These are phyloP conservation scores for Yarrowia alimentaria DNA, from an alignment of 805 yeast genomes.

Conservation along the genomic window DNA sequence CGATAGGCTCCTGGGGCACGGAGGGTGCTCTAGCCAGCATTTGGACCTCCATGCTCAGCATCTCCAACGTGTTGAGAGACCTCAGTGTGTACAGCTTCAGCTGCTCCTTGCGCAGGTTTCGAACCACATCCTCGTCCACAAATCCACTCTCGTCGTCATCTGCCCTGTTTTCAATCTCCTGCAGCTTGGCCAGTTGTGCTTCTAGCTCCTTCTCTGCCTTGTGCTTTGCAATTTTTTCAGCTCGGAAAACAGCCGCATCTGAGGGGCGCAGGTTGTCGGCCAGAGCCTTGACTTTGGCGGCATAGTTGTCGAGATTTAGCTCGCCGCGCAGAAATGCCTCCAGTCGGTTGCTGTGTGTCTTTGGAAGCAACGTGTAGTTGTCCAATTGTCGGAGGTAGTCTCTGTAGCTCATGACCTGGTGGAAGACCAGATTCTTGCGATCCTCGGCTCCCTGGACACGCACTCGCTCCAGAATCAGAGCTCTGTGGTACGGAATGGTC, in stretches of 20 bases:
- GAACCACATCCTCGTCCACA: slow-evolving; percentile 62
- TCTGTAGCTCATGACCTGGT: slow-evolving; percentile 32
- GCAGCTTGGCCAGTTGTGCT: slow-evolving; percentile 43
- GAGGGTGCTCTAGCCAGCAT: slow-evolving; percentile 49
- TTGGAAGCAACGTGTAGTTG: slow-evolving; percentile 33
- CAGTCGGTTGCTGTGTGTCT: slow-evolving; percentile 25
- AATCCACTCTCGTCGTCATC: slow-evolving; percentile 2
- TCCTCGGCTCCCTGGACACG: slow-evolving; percentile 28
- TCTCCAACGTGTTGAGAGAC: slow-evolving; percentile 57
- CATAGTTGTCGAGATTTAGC: slow-evolving; percentile 7
- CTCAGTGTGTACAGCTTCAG: slow-evolving; percentile 52
- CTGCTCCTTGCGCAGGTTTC: slow-evolving; percentile 57
- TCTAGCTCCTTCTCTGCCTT: slow-evolving; percentile 58
- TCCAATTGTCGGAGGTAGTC: slow-evolving; percentile 34
- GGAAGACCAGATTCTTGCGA: slow-evolving; percentile 18
- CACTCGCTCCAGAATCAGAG: slow-evolving; percentile 40
- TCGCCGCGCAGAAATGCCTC: slow-evolving; percentile 10
- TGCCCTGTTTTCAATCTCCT: slow-evolving; percentile 2
- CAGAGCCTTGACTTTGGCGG: slow-evolving; percentile 25
- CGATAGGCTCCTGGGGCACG: slow-evolving; percentile 31
- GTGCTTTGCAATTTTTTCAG: slow-evolving; percentile 68
- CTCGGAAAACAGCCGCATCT: slow-evolving; percentile 51
- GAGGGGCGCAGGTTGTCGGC: slow-evolving; percentile 29
- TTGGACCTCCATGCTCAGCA: slow-evolving; percentile 61
- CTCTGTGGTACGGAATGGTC: slow-evolving; percentile 60